Evolutionary conservation across 2,329 filamentous ascomycete genomes (phyloP).

Genomic region (Cladosporium sp.): DNA sequence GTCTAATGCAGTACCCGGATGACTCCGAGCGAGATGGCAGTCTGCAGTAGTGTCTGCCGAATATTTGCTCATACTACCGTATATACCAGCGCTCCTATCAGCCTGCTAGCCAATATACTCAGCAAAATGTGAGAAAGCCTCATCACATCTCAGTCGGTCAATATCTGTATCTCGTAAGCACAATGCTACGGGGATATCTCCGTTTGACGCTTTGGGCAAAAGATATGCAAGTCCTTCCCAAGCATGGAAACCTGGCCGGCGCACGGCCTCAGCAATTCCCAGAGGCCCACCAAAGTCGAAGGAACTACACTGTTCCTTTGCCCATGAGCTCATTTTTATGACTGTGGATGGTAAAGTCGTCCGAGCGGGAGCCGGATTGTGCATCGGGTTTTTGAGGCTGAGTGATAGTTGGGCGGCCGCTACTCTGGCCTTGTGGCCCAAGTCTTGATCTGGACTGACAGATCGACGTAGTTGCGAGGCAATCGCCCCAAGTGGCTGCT

Average conservation of each 20-base stretch:
- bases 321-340: conserved; percentile 15
- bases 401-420: neutral
- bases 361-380: neutral
- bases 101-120: too few species aligned
- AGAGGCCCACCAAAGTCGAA: conserved; percentile 15
- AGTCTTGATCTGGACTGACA: neutral
- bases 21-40: too few species aligned
- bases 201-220: conserved; percentile 11
- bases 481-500: neutral
- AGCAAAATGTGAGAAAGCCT: too few species aligned
- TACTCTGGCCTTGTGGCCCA: neutral
- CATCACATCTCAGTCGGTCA: too few species aligned
- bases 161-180: neutral
- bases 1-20: too few species aligned
- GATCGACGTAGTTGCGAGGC: neutral
- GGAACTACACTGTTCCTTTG: conserved; percentile 11
- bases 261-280: conserved; percentile 12
- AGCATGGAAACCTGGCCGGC: conserved; percentile 12
- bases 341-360: neutral
- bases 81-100: too few species aligned
- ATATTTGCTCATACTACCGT: too few species aligned
- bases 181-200: conserved; percentile 12
- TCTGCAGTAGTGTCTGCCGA: too few species aligned
- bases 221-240: conserved; percentile 16
- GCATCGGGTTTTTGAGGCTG: neutral